Conservation (phyloP, 805 yeast species). For the Candida nanaspora region DNA sequence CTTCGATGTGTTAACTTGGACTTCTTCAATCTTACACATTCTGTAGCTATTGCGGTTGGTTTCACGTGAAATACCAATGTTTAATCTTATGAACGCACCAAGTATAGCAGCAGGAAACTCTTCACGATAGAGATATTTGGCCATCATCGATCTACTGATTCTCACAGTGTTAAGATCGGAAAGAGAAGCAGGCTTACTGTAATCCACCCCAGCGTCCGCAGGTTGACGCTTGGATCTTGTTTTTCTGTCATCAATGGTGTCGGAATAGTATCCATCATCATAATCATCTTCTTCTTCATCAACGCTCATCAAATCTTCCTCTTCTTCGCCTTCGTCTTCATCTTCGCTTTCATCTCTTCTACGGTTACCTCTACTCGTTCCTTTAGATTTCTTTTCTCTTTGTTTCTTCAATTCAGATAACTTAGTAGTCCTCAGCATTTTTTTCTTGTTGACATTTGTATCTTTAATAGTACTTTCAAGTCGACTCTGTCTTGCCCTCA, state of each 20-base stretch:
- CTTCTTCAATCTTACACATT: slow-evolving; percentile 72
- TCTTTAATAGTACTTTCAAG: slow-evolving; percentile 24
- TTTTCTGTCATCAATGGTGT: slow-evolving; percentile 18
- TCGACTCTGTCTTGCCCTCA: slow-evolving; percentile 62
- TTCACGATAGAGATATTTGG: slow-evolving; percentile 74
- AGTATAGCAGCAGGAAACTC: slow-evolving; percentile 63
- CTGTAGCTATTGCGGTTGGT: slow-evolving; percentile 65
- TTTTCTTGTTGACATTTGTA: slow-evolving; percentile 15
- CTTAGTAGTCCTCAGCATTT: slow-evolving; percentile 23
- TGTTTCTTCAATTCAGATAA: slow-evolving; percentile 29
- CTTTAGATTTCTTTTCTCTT: slow-evolving; percentile 28
- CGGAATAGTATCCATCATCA: slow-evolving; percentile 19
- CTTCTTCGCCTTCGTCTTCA: slow-evolving; percentile 23
- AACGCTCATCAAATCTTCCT: slow-evolving; percentile 34
- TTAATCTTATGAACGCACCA: slow-evolving; percentile 78
- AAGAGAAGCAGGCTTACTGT: slow-evolving; percentile 38
- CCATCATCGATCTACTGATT: slow-evolving; percentile 71
- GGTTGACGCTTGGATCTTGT: not conserved
- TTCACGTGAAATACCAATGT: slow-evolving; percentile 63
- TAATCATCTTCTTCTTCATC: slow-evolving; percentile 39
- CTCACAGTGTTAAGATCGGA: slow-evolving; percentile 61
- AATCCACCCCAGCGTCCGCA: not conserved
- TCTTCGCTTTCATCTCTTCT: slow-evolving; percentile 40
- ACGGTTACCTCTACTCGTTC: slow-evolving; percentile 14
- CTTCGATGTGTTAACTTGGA: slow-evolving; percentile 33